Base-by-base conservation (phyloP, 108 stramenopile species). In the Phaeodactylum tricornutum region DNA sequence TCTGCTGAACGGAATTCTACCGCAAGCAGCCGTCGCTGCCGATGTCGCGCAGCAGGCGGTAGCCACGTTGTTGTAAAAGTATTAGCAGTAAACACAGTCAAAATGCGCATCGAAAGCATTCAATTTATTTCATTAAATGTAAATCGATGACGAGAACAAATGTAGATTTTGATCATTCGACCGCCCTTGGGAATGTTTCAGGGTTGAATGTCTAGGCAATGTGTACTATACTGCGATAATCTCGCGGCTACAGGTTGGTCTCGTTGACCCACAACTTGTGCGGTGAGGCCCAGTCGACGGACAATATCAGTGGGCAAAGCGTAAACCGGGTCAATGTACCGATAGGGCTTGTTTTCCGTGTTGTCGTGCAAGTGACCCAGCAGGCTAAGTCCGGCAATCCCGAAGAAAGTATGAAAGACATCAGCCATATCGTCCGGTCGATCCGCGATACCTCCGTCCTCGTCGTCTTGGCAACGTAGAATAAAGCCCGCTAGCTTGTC, bases 351-450 rank as follows among this genome's bases (percentile, higher is more conserved):
- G 4, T 52, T 38, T 4, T 16, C 36, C 15, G 44, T 63, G 27
- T 63, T 48, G 22, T 64, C 41, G 30, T 67, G 68, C 49, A 98
- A 70, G 34, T 81, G 59, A 16, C 80, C 83, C 39, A 97, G 66
- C 30, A 99, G 72, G 16, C 70, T 64, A 16, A 99, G 74, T 27
- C 98, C 98, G 22, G 84, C 62, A 44, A 97, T 60, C 4, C 96
- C 98, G 59, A 99, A 98, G 60, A 99, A 97, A 5, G 98, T 98
- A 62, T 99, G 98, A 61, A 96, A 98, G 9, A 99, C 84, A 67
- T 99, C 98, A 4, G 86, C 74, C 79, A 92, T 82, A 57, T 95
- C 87, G 29, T 80, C 75, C 16, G 97, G 98, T 53, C 96, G 71
- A 63, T 99, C 98, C 21, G 95, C 77, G 51, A 99, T 96, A 19